Conservation (phyloP, 2,329 filamentous ascomycete species). For the Cryphonectria parasitica region DNA sequence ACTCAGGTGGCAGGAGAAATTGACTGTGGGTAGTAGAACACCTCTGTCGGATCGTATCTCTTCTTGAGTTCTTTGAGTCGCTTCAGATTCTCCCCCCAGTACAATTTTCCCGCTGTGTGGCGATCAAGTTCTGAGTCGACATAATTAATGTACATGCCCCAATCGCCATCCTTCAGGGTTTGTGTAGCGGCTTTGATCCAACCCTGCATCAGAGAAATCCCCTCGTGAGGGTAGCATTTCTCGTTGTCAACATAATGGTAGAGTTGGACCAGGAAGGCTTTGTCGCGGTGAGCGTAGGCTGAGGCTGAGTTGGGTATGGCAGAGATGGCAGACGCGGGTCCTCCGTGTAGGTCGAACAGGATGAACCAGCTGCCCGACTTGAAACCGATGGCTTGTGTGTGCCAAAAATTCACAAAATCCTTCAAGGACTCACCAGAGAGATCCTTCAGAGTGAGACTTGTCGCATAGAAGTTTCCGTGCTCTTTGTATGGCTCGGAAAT, state of each 20-base stretch:
- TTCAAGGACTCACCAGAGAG: slow-evolving; percentile 41
- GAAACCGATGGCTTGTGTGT: slow-evolving; percentile 32
- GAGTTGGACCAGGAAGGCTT: slow-evolving; percentile 54
- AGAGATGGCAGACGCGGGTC: slow-evolving; percentile 43
- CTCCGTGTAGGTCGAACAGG: slow-evolving; percentile 48
- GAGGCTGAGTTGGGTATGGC: slow-evolving; percentile 37
- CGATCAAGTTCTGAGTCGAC: slow-evolving; percentile 42
- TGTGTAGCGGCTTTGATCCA: slow-evolving; percentile 42
- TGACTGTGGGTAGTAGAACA: slow-evolving; percentile 48
- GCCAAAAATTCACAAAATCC: slow-evolving; percentile 45
- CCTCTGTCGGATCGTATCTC: slow-evolving; percentile 41
- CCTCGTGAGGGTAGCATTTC: slow-evolving; percentile 38
- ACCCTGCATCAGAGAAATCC: slow-evolving; percentile 40
- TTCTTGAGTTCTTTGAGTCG: slow-evolving; percentile 43
- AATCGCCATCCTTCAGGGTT: slow-evolving; percentile 35
- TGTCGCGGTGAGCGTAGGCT: slow-evolving; percentile 48
- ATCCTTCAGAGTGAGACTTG: slow-evolving; percentile 45
- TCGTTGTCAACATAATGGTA: slow-evolving; percentile 45
- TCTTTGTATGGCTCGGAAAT: slow-evolving; percentile 32
- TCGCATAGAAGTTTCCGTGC: slow-evolving; percentile 49
- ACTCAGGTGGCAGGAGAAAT: slow-evolving; percentile 33
- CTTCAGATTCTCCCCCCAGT: slow-evolving; percentile 43
- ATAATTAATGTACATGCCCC: slow-evolving; percentile 49
- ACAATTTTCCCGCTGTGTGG: slow-evolving; percentile 39
- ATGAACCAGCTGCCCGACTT: slow-evolving; percentile 46